phyloP scores from a whole-genome alignment of 139 green algal species.

The Coelastrella sp. region DNA sequence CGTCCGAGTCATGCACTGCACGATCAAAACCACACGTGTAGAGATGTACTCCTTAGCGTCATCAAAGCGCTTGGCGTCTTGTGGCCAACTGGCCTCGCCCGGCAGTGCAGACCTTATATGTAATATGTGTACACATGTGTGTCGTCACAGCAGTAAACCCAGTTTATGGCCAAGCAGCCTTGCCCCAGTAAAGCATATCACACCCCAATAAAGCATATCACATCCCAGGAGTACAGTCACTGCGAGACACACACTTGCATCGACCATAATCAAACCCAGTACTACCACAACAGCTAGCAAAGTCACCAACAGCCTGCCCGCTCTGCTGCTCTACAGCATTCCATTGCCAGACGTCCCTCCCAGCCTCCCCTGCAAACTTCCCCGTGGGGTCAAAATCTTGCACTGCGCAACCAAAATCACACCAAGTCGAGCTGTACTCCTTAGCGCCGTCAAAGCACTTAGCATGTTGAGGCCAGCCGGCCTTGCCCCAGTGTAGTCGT shows the following conservation, averaged over 20 bases:
- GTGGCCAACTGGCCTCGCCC: too few species aligned
- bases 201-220: too few species aligned
- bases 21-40: too few species aligned
- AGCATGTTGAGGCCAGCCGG: conserved; percentile 63
- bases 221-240: background rate
- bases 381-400: conserved; percentile 75
- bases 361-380: conserved; percentile 73
- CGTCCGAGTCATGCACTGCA: too few species aligned
- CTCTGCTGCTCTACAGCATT: conserved; percentile 32
- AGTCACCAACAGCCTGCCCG: background rate
- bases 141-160: too few species aligned
- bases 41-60: too few species aligned
- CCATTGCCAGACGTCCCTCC: conserved; percentile 75
- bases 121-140: too few species aligned
- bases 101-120: too few species aligned
- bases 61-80: too few species aligned
- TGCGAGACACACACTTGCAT: conserved; percentile 21
- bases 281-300: conserved; percentile 7
- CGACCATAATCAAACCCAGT: conserved; percentile 19
- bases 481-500: conserved; percentile 86
- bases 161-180: too few species aligned
- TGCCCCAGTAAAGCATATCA: too few species aligned
- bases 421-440: conserved; percentile 82
- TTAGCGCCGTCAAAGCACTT: conserved; percentile 75
- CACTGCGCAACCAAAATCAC: conserved; percentile 87